Base-by-base conservation (phyloP, 345 rosid genomes). In the Arabidopsis arenosa region DNA sequence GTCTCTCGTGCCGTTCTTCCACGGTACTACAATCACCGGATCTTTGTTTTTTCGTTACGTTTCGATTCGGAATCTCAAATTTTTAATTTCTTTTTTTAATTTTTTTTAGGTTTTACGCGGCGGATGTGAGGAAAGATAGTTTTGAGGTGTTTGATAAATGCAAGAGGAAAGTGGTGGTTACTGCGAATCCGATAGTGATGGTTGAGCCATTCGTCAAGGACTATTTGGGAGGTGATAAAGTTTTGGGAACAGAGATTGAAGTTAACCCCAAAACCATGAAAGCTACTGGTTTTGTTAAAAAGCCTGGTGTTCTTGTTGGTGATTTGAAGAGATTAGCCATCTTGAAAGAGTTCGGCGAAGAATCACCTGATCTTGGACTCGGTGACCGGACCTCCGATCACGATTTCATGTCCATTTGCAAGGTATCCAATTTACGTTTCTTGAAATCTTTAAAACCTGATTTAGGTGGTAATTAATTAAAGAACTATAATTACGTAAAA, bases 321-420 rank as follows among this genome's bases (percentile, higher is more conserved):
- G 77, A 89, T 55, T 72, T 79, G 79, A 95, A 95, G 85, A 88
- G 84, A 73, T n/a, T 88, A 55, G 94, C 99, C 15, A 75, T 95
- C 56, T 52, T 84, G 67, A 85, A 89, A 62, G 99, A 95, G 79
- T 95, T 95, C 10, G 92, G 89, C 0, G 90, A 87, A 0, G 87
- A 83, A 1, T 55, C 85, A 1, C 98, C 99, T 0, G 94, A 92
- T 81, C 76, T 95, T 21, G 98, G 99, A 21, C 78, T 95, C 51
- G 99, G 99, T 7, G 99, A 95, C 75, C 93, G 99, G 9, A 74
- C 84, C 40, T 84, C 97, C 1, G 98, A 95, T 75, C 94, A 93
- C 32, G 96, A 89, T 81, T 95, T 90, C 90, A 92, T 95, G 99
- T 80, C 96, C 51, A 76, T 92, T 74, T 95, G 99, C 93, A 90